These are phyloP conservation scores for Fraxinus paxiana DNA, from an alignment of 305 asterid species.

Conservation along the genomic window DNA sequence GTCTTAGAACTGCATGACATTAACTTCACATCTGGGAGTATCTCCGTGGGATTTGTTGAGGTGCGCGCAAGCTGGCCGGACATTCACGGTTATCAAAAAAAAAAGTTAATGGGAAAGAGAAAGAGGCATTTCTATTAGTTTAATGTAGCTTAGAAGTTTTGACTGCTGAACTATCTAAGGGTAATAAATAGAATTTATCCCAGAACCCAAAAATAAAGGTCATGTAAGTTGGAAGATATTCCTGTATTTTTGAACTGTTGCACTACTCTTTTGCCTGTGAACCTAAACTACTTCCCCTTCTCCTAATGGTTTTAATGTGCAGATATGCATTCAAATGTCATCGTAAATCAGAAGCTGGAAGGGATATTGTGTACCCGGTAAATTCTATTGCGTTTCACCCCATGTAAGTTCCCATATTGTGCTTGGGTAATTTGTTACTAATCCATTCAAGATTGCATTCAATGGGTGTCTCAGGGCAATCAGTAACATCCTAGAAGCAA, in stretches of 20 bases:
- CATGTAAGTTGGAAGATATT: background rate
- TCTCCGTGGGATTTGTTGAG: too few relatives aligned
- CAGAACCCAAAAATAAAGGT: background rate
- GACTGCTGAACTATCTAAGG: background rate
- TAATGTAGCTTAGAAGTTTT: background rate
- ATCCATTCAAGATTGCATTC: background rate
- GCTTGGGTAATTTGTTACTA: background rate
- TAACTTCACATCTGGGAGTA: background rate
- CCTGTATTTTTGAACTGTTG: background rate
- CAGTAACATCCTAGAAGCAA: background rate
- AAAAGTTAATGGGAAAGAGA: background rate
- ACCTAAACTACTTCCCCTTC: background rate
- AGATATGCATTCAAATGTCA: conserved; percentile 96
- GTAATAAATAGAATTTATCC: background rate
- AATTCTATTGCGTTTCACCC: conserved; percentile 98
- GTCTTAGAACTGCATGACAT: background rate
- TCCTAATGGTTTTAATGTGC: conserved; percentile 26
- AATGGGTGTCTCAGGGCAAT: background rate
- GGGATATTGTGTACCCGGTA: conserved; percentile 88
- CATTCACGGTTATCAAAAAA: too few relatives aligned
- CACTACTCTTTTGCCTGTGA: background rate
- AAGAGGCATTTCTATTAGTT: background rate
- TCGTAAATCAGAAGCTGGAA: conserved; percentile 90
- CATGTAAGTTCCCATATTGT: conserved; percentile 49
- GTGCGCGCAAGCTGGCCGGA: too few relatives aligned